phyloP scores from a whole-genome alignment of 164 flowering plant genomes.

The Paratinospora sagittata region DNA sequence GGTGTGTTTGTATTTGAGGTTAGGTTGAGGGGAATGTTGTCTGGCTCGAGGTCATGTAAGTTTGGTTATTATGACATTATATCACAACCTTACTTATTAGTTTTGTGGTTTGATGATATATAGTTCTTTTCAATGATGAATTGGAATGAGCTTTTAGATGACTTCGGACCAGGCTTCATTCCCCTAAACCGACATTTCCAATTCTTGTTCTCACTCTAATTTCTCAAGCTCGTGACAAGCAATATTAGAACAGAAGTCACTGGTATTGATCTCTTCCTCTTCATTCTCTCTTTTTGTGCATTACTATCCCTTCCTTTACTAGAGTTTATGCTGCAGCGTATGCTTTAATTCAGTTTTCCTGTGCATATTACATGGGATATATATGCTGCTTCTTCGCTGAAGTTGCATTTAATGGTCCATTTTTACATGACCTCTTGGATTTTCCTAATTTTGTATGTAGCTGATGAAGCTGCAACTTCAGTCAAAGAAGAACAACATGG shows the following conservation, averaged over 20 bases:
- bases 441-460: no score
- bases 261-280: not conserved
- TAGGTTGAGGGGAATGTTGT: slow-evolving; percentile 41
- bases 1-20: slow-evolving; percentile 2
- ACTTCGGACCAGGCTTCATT: slow-evolving; percentile 40
- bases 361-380: no score
- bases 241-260: not conserved
- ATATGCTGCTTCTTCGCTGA: no score
- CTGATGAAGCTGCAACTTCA: no score
- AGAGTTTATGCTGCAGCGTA: no score
- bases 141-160: slow-evolving; percentile 12
- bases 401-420: no score
- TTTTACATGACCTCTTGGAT: no score
- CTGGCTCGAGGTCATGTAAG: slow-evolving; percentile 38
- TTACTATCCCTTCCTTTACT: no score
- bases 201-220: not conserved
- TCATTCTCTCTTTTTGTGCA: no score
- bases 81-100: not conserved
- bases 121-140: no score
- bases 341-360: no score
- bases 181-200: slow-evolving; percentile 22
- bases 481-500: no score
- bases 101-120: not conserved
- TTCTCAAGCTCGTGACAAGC: not conserved
- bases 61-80: not conserved